phyloP scores from a whole-genome alignment of 2,329 filamentous ascomycete species.

The Neopestalotiopsis sp. region DNA sequence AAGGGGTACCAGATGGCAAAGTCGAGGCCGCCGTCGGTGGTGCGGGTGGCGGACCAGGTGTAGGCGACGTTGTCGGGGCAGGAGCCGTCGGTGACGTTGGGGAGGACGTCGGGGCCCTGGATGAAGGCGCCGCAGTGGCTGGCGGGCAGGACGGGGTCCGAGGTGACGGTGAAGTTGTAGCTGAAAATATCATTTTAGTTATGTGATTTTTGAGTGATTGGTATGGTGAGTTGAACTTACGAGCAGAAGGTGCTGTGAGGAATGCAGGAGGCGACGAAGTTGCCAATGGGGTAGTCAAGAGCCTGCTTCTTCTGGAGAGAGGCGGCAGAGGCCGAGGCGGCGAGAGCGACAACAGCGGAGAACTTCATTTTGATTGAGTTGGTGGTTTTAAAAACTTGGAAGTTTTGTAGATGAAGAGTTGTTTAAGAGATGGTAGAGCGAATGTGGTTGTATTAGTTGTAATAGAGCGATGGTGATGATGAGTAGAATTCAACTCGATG shows the following conservation, averaged over 20 bases:
- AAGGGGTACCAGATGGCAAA: conserved; percentile 23
- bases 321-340: conserved; percentile 18
- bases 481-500: neutral
- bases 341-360: conserved; percentile 18
- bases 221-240: no score
- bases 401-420: neutral
- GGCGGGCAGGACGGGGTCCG: conserved; percentile 8
- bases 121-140: conserved; percentile 19
- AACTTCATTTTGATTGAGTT: conserved; percentile 19
- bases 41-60: conserved; percentile 21
- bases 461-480: neutral
- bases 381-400: neutral
- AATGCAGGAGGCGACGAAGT: conserved; percentile 20
- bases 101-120: conserved; percentile 16
- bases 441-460: conserved; percentile 2
- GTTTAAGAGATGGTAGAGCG: neutral
- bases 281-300: neutral
- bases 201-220: neutral
- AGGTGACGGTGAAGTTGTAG: conserved; percentile 19
- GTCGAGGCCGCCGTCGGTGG: conserved; percentile 16
- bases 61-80: conserved; percentile 21
- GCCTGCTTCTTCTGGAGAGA: conserved; percentile 18
- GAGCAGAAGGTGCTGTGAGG: conserved; percentile 18
- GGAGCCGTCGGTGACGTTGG: conserved; percentile 12
- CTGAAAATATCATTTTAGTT: neutral